These are phyloP conservation scores for Pythium sp. DNA, from an alignment of 352 stramenopile genomes.

Conservation along the genomic window DNA sequence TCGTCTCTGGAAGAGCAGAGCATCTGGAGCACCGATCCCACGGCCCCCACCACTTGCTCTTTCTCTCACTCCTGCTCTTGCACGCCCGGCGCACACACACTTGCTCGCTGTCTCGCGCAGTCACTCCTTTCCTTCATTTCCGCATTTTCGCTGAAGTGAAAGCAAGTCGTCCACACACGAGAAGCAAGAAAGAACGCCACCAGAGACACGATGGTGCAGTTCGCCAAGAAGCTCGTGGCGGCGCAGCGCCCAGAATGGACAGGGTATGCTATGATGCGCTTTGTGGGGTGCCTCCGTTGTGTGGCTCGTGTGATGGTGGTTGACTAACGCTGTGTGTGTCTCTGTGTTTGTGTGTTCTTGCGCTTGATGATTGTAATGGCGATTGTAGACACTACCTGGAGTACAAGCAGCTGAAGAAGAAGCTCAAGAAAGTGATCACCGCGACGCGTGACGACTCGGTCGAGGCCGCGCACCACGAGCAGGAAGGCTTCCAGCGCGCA, in stretches of 20 bases:
- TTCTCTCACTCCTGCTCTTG: background rate
- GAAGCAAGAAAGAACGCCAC: too few species aligned
- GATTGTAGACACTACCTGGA: slow-evolving; percentile 77
- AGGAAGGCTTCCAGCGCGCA: slow-evolving; percentile 70
- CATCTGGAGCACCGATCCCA: background rate
- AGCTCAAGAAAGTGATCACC: slow-evolving; percentile 68
- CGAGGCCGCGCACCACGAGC: slow-evolving; percentile 29
- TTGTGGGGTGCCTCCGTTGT: background rate
- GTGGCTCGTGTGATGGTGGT: background rate
- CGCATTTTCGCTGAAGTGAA: background rate
- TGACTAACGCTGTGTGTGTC: background rate
- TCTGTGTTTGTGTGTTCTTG: background rate
- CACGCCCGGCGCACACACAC: too few species aligned
- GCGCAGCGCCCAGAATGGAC: slow-evolving; percentile 73
- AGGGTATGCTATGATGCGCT: slow-evolving; percentile 28
- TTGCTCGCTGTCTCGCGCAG: background rate
- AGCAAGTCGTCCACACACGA: background rate
- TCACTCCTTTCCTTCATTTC: background rate
- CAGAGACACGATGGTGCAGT: slow-evolving; percentile 58
- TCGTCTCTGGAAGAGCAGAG: background rate
- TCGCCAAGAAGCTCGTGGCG: slow-evolving; percentile 77
- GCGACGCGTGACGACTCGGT: slow-evolving; percentile 36
- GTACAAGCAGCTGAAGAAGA: slow-evolving; percentile 91
- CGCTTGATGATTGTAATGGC: background rate
- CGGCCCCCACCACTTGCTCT: background rate